A percentile compares a stretch with the other conserved stretches of the same genome.
Evolutionary conservation across 176 grass and related monocot species (phyloP).

Genomic region (Oryza nivara): DNA sequence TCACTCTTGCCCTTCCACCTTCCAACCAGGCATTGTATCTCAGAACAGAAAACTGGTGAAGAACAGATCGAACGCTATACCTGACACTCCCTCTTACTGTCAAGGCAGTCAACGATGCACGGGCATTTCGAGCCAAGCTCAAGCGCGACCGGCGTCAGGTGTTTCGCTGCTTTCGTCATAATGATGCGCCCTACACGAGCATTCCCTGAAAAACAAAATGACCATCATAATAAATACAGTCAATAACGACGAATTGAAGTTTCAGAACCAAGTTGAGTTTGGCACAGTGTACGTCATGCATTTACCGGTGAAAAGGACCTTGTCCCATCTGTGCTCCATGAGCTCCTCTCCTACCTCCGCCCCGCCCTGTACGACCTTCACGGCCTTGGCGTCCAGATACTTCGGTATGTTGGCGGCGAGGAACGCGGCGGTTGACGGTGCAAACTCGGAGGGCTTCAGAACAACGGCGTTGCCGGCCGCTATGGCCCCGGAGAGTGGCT

Average conservation of each 20-base stretch:
- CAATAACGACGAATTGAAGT: not conserved
- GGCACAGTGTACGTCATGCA: not conserved
- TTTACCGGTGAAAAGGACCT: constrained; percentile 86
- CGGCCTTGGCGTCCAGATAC: constrained; percentile 66
- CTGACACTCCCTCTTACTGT: constrained; percentile 48
- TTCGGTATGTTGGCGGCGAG: constrained; percentile 53
- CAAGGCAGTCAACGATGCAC: constrained; percentile 67
- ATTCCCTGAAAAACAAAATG: constrained; percentile 45
- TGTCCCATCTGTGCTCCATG: constrained; percentile 91
- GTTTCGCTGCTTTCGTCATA: constrained; percentile 77
- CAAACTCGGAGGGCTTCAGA: constrained; percentile 81
- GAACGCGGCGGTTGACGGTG: constrained; percentile 64
- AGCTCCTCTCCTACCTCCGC: constrained; percentile 55
- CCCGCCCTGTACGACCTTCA: constrained; percentile 73
- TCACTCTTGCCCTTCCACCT: not conserved
- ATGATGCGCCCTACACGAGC: constrained; percentile 61
- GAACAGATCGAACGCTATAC: not conserved
- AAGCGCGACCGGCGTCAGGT: constrained; percentile 78
- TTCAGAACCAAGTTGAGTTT: constrained; percentile 9
- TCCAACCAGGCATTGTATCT: too few relatives aligned
- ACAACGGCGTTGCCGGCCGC: constrained; percentile 74
- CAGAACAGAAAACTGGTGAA: not conserved
- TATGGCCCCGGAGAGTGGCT: constrained; percentile 75
- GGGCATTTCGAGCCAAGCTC: constrained; percentile 92
- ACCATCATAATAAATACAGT: not conserved